These are phyloP conservation scores for Heliamphora pulchella DNA, from an alignment of 179 eudicot genomes.

Conservation along the genomic window DNA sequence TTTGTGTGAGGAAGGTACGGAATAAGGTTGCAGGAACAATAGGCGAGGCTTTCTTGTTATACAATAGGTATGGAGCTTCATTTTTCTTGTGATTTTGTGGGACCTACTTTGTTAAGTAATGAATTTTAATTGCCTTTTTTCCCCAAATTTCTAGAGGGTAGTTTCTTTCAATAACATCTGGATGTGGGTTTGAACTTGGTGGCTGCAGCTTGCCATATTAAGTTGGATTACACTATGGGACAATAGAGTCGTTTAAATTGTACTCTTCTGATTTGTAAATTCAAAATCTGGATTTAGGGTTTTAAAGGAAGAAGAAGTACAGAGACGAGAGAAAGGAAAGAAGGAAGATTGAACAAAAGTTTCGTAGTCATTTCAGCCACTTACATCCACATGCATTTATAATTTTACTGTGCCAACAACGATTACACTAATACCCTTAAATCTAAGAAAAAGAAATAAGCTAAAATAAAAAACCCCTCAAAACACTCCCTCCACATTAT, in stretches of 20 bases:
- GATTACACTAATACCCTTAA: too few relatives aligned
- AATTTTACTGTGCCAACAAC: too few relatives aligned
- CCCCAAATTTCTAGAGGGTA: neutral
- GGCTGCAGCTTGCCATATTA: neutral
- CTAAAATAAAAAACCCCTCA: too few relatives aligned
- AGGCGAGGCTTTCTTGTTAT: constrained; percentile 65
- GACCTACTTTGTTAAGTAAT: neutral
- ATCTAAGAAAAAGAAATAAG: too few relatives aligned
- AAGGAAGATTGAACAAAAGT: too few relatives aligned
- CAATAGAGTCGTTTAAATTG: constrained; percentile 1
- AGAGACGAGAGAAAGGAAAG: too few relatives aligned
- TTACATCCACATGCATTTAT: too few relatives aligned
- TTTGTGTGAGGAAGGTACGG: constrained; percentile 87
- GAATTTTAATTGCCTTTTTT: neutral
- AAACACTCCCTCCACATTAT: too few relatives aligned
- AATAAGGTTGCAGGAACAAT: constrained; percentile 85
- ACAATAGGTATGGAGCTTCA: constrained; percentile 43
- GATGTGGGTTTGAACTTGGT: neutral
- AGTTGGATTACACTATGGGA: neutral
- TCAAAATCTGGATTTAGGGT: neutral
- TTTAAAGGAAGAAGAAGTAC: too few relatives aligned
- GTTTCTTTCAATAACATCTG: neutral
- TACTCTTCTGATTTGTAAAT: neutral
- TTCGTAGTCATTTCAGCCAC: too few relatives aligned
- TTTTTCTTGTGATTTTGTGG: neutral